These are phyloP conservation scores for Penicillium malachiteum DNA, from an alignment of 495 filamentous ascomycete genomes.

Conservation along the genomic window DNA sequence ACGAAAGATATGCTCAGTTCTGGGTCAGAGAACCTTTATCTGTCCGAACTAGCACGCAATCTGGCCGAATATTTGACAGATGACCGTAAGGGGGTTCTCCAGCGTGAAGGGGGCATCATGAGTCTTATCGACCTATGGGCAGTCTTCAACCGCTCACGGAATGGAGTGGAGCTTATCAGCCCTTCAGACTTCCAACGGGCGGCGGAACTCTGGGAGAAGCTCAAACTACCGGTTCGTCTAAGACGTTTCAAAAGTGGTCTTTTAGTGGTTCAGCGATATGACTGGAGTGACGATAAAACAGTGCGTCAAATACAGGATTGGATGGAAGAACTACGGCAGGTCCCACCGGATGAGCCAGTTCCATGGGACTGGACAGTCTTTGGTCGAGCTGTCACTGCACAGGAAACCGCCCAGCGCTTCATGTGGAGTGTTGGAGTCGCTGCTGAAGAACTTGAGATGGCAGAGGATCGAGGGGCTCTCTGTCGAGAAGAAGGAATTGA, in stretches of 20 bases:
- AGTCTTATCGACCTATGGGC: slow-evolving; percentile 96
- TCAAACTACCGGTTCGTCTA: slow-evolving; percentile 82
- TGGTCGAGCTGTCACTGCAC: slow-evolving; percentile 83
- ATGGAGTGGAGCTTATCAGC: slow-evolving; percentile 91
- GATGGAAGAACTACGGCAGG: slow-evolving; percentile 68
- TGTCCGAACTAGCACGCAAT: slow-evolving; percentile 81
- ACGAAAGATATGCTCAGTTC: slow-evolving; percentile 85
- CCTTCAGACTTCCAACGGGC: slow-evolving; percentile 91
- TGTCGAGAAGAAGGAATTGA: slow-evolving; percentile 84
- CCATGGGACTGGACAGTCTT: slow-evolving; percentile 74
- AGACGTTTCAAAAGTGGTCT: slow-evolving; percentile 89
- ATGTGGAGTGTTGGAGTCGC: slow-evolving; percentile 99
- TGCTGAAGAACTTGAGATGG: slow-evolving; percentile 94
- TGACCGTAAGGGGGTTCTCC: slow-evolving; percentile 77
- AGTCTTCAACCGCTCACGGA: slow-evolving; percentile 91
- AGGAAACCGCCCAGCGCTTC: slow-evolving; percentile 86
- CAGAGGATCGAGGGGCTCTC: slow-evolving; percentile 78
- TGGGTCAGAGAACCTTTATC: slow-evolving; percentile 58
- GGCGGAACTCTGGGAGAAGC: slow-evolving; percentile 79
- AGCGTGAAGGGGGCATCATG: slow-evolving; percentile 87
- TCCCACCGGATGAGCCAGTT: slow-evolving; percentile 61
- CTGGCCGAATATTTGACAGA: slow-evolving; percentile 93
- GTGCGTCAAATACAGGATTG: slow-evolving; percentile 71
- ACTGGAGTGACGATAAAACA: slow-evolving; percentile 90
- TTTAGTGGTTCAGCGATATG: slow-evolving; percentile 83